Base-by-base conservation (phyloP, 306 rosid species). In the Vicia villosa region DNA sequence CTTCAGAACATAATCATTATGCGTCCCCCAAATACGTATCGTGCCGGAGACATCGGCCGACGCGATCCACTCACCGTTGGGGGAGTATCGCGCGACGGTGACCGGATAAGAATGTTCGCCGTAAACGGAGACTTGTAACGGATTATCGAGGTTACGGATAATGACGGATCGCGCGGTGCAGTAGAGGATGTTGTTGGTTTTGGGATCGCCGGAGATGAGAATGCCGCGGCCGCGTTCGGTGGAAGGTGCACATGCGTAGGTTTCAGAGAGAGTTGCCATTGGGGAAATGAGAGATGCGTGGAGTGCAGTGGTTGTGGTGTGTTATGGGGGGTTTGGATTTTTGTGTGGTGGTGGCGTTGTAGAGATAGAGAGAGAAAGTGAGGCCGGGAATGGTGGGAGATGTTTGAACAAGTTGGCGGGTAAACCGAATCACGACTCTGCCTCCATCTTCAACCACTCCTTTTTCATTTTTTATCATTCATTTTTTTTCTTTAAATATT, bases 11-110 rank as follows among this genome's bases (percentile, higher is more conserved):
- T 49, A 94, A 0, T 87, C 96, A 21, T 72, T 84, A 74, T 75
- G 97, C 16, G 96, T 88, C 16, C 97, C 99, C 99, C 97, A 94
- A 32, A 94, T 82, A 66, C 96, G 85, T 52, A 94, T 78, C 15
- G 82, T 70, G 47, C 97, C 97, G 47, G 95, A 91, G 17, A 95
- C 89, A 47, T 95, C 99, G 2, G 97, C 96, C 3, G 96, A 89
- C 30, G 99, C 97, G 82, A 94, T 91, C 99, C 99, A 94, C 79
- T 94, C 96, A 49, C 89, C 95, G 67, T 91, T 94, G 2, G 99
- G 99, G 1, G 99, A 94, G 77, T 83, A 91, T 2, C 97, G 79
- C 0, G 99, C 97, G 32, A 94, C 96, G 41, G 97, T 91, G 47
- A 84, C 95, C 0, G 92, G 99, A 63, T 94, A 94, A 10, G 84